Conservation (phyloP, 176 grass and related monocot genomes). For the Hordeum marinum region DNA sequence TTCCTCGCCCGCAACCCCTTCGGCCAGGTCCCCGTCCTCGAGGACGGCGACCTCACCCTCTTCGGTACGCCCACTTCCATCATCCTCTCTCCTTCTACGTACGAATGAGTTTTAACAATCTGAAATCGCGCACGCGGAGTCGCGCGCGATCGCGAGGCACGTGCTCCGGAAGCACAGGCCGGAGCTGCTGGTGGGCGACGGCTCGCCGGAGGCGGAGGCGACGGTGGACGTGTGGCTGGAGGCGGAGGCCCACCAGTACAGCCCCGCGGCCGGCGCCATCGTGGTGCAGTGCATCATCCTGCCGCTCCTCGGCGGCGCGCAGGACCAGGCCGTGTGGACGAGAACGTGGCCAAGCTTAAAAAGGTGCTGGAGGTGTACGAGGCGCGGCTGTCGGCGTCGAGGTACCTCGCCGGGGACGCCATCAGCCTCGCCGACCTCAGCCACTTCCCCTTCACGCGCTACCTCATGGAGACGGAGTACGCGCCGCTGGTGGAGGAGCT, state of each 20-base stretch:
- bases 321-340: conserved; percentile 31
- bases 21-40: conserved; percentile 35
- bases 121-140: background rate
- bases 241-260: conserved; percentile 18
- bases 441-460: conserved; percentile 29
- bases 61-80: background rate
- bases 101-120: background rate
- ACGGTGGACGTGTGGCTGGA: conserved; percentile 26
- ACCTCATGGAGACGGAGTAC: conserved; percentile 43
- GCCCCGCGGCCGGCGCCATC: background rate
- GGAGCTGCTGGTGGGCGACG: conserved; percentile 5
- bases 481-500: conserved; percentile 4
- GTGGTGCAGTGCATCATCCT: conserved; percentile 1
- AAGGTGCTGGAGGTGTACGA: conserved; percentile 44
- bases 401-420: conserved; percentile 40
- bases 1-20: conserved; percentile 53
- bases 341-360: conserved; percentile 11
- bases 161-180: conserved; percentile 23
- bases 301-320: conserved; percentile 8
- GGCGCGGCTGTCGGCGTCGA: background rate
- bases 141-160: conserved; percentile 13
- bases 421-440: conserved; percentile 46
- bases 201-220: background rate
- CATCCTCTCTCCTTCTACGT: background rate
- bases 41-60: conserved; percentile 32